Conservation (phyloP, 768 basidiomycete genomes). For the Phanerodontia chrysosporium region DNA sequence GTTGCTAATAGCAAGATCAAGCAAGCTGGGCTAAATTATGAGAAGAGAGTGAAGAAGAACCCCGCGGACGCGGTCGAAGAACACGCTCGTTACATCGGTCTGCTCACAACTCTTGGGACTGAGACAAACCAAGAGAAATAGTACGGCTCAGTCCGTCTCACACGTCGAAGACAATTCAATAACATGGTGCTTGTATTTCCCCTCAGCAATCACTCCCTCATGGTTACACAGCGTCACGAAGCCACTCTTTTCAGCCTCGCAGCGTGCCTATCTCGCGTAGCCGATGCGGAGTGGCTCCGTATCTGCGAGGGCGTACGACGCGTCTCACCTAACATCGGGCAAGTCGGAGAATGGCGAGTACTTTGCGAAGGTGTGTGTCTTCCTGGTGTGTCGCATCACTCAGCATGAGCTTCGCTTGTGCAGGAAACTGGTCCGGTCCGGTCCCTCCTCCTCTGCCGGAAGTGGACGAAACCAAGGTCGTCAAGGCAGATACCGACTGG, state of each 20-base stretch:
- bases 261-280: conserved; percentile 62
- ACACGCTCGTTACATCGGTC: conserved; percentile 71
- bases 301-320: conserved; percentile 69
- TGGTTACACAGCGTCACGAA: conserved; percentile 58
- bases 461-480: conserved; percentile 12
- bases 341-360: conserved; percentile 67
- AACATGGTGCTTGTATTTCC: neutral
- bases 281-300: conserved; percentile 74
- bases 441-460: conserved; percentile 42
- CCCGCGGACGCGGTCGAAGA: conserved; percentile 64
- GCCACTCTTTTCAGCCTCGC: conserved; percentile 58
- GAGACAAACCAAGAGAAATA: conserved; percentile 80
- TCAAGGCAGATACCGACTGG: neutral
- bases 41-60: conserved; percentile 79
- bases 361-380: conserved; percentile 50
- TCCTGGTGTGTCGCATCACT: neutral
- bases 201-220: conserved; percentile 59
- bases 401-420: neutral
- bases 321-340: conserved; percentile 61
- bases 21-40: conserved; percentile 72
- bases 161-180: neutral
- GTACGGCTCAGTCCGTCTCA: conserved; percentile 37
- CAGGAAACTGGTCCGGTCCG: conserved; percentile 58
- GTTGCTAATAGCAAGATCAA: conserved; percentile 70
- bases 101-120: conserved; percentile 67